phyloP scores from a whole-genome alignment of 2,329 filamentous ascomycete species.

The Aspergillus fructus region DNA sequence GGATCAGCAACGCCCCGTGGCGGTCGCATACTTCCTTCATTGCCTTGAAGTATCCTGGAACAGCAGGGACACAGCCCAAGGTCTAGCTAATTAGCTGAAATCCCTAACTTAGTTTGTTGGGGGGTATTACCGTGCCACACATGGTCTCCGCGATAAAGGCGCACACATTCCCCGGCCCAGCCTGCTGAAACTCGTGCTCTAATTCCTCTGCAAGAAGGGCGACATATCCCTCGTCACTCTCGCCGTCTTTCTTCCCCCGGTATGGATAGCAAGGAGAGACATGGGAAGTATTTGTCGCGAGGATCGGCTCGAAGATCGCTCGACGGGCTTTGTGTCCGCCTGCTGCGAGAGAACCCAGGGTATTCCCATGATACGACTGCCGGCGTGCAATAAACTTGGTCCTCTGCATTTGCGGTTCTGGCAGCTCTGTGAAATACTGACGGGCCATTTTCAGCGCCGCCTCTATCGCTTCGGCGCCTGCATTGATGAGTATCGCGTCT shows the following conservation, averaged over 20 bases:
- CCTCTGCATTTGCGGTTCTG: slow-evolving; percentile 35
- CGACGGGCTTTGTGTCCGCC: slow-evolving; percentile 36
- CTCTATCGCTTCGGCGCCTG: slow-evolving; percentile 45
- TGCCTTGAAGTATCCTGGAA: slow-evolving; percentile 56
- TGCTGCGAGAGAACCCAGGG: slow-evolving; percentile 47
- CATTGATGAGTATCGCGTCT: not conserved
- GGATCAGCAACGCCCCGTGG: slow-evolving; percentile 53
- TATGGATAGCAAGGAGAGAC: slow-evolving; percentile 38
- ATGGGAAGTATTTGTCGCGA: slow-evolving; percentile 27
- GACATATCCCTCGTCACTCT: slow-evolving; percentile 45
- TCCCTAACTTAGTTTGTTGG: not conserved
- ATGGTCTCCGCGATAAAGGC: slow-evolving; percentile 55
- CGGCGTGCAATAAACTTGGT: slow-evolving; percentile 46
- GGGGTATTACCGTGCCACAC: slow-evolving; percentile 43
- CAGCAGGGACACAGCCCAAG: slow-evolving; percentile 53
- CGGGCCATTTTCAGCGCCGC: slow-evolving; percentile 50
- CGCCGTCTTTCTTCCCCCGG: slow-evolving; percentile 30
- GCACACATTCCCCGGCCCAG: slow-evolving; percentile 45
- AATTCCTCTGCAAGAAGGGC: slow-evolving; percentile 45
- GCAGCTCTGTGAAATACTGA: slow-evolving; percentile 49
- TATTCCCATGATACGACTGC: slow-evolving; percentile 54
- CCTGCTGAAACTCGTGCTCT: slow-evolving; percentile 47
- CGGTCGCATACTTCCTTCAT: slow-evolving; percentile 55
- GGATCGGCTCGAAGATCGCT: slow-evolving; percentile 32
- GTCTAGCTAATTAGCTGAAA: slow-evolving; percentile 25